phyloP scores from a whole-genome alignment of 2,329 filamentous ascomycete species.

The Fusarium verticillioides region DNA sequence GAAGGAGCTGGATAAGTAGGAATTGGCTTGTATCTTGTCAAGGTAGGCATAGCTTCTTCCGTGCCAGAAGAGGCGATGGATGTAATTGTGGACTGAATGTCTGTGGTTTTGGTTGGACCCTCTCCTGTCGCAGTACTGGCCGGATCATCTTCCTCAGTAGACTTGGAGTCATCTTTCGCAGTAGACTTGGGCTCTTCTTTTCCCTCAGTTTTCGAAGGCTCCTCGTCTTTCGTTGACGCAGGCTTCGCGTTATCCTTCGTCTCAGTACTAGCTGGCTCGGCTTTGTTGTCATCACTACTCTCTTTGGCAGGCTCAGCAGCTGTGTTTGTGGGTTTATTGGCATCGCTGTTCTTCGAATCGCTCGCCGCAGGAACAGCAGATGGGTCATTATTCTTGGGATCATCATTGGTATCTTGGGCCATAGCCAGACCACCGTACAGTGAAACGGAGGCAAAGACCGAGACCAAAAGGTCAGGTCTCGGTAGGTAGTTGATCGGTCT shows the following conservation, averaged over 20 bases:
- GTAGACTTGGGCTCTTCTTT: constrained; percentile 25
- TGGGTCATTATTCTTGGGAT: constrained; percentile 28
- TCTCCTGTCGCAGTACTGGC: constrained; percentile 38
- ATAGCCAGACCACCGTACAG: constrained; percentile 47
- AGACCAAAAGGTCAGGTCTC: constrained; percentile 43
- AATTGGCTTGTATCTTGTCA: constrained; percentile 53
- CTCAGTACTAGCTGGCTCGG: constrained; percentile 23
- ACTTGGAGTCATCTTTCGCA: constrained; percentile 14
- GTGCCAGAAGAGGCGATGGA: constrained; percentile 31
- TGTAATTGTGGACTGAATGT: constrained; percentile 23
- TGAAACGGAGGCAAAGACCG: constrained; percentile 43
- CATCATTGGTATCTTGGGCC: constrained; percentile 47
- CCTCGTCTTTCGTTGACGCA: constrained; percentile 24
- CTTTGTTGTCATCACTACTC: not conserved
- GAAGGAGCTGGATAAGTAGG: constrained; percentile 75
- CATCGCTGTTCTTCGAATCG: constrained; percentile 32
- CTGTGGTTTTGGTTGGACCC: constrained; percentile 22
- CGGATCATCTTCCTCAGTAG: constrained; percentile 22
- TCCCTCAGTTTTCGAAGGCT: constrained; percentile 24
- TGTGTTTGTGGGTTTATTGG: constrained; percentile 12
- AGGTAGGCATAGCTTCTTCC: constrained; percentile 53
- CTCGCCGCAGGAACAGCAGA: constrained; percentile 23
- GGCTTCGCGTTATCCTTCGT: constrained; percentile 21
- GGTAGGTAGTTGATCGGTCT: constrained; percentile 44
- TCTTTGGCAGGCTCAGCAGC: constrained; percentile 2